phyloP scores from a whole-genome alignment of 2,329 filamentous ascomycete species.

The Cytospora leucostoma region DNA sequence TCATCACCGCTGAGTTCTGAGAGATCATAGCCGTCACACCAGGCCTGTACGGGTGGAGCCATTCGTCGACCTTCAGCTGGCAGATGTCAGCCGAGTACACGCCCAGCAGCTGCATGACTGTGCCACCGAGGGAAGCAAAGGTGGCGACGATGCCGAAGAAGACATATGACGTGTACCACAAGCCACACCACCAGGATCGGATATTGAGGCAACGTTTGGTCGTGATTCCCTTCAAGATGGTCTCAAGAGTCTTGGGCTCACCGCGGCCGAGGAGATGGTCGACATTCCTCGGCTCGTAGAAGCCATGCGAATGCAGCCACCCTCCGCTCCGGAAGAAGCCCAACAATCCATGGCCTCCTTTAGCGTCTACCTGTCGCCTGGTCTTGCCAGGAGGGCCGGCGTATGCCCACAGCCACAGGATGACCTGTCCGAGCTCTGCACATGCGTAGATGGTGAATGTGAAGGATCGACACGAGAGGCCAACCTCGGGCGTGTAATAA shows the following conservation, averaged over 20 bases:
- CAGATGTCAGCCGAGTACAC: conserved; percentile 32
- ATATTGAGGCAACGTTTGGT: conserved; percentile 8
- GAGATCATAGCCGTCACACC: conserved; percentile 9
- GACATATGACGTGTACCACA: conserved; percentile 31
- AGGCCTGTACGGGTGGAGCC: conserved; percentile 25
- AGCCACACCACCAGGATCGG: conserved; percentile 15
- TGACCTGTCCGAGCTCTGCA: conserved; percentile 27
- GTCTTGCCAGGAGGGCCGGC: conserved; percentile 19
- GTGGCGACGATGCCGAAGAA: conserved; percentile 42
- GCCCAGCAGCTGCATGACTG: conserved; percentile 33
- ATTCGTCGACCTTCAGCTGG: conserved; percentile 27
- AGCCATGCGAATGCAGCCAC: conserved; percentile 30
- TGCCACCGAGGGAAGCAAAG: conserved; percentile 37
- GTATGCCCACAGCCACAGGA: conserved; percentile 34
- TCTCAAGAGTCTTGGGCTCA: conserved; percentile 9
- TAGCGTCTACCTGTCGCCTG: neutral
- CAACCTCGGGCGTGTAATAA: conserved; percentile 31
- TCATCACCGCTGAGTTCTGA: conserved; percentile 7
- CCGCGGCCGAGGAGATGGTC: conserved; percentile 23
- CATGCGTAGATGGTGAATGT: conserved; percentile 31
- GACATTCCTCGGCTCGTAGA: conserved; percentile 30
- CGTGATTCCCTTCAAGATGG: neutral
- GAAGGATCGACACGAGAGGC: conserved; percentile 32
- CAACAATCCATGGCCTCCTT: neutral
- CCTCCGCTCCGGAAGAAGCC: conserved; percentile 27